These are phyloP conservation scores for Didymella pomorum DNA, from an alignment of 2,329 filamentous ascomycete species.

Conservation along the genomic window DNA sequence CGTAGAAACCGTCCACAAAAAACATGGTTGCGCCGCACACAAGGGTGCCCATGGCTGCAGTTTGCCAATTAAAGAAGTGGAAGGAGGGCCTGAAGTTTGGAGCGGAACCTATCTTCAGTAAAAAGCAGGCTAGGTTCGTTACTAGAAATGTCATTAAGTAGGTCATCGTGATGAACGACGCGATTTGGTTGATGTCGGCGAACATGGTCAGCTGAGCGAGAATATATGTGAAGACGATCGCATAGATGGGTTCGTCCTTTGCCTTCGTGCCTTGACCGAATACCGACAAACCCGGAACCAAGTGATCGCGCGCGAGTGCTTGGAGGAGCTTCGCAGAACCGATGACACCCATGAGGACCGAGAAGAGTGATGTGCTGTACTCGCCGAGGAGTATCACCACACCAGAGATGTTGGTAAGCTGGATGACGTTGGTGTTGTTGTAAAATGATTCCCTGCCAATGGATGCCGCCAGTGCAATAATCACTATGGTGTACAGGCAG, in stretches of 20 bases:
- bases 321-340: constrained; percentile 85
- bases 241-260: constrained; percentile 77
- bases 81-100: constrained; percentile 90
- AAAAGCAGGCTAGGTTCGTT: constrained; percentile 85
- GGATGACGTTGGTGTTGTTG: constrained; percentile 78
- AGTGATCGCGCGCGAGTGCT: constrained; percentile 78
- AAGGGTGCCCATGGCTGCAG: constrained; percentile 76
- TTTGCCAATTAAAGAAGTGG: constrained; percentile 88
- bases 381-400: constrained; percentile 80
- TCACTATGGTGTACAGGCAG: constrained; percentile 76
- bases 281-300: constrained; percentile 76
- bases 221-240: constrained; percentile 77
- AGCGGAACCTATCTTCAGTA: constrained; percentile 85
- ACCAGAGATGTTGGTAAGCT: constrained; percentile 79
- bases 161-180: constrained; percentile 88
- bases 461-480: constrained; percentile 78
- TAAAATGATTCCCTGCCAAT: constrained; percentile 78
- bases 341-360: constrained; percentile 85
- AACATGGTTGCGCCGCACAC: constrained; percentile 85
- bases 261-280: constrained; percentile 78
- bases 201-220: constrained; percentile 82
- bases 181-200: constrained; percentile 85
- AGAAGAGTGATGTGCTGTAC: constrained; percentile 84
- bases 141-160: constrained; percentile 93
- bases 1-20: constrained; percentile 85